phyloP scores from a whole-genome alignment of 208 protist genomes.

The Leishmania arabica region DNA sequence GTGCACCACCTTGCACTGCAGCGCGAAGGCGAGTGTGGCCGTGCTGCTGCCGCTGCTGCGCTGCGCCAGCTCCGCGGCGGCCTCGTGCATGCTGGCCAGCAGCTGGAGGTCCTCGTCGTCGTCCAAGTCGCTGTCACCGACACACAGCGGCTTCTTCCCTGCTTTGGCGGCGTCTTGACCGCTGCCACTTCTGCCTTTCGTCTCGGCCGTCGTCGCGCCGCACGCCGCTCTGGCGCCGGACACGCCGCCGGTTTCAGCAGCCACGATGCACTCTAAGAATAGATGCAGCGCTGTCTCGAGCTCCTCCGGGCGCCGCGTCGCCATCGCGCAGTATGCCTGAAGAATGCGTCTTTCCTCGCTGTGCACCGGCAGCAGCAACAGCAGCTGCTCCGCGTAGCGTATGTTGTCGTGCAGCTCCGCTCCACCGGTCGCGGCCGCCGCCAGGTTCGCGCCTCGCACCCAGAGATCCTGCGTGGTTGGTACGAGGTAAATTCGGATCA shows the following conservation, averaged over 20 bases:
- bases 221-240: not conserved
- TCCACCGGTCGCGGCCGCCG: conserved; percentile 17
- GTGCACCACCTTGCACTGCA: conserved; percentile 46
- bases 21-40: conserved; percentile 41
- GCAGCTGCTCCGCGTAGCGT: conserved; percentile 77
- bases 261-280: conserved; percentile 51
- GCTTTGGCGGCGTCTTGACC: not conserved
- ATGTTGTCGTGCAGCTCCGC: conserved; percentile 80
- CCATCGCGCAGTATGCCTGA: conserved; percentile 77
- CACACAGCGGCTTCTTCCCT: not conserved
- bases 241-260: conserved; percentile 21
- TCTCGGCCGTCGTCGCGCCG: not conserved
- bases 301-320: conserved; percentile 50
- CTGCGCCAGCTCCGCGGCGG: conserved; percentile 17
- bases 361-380: conserved; percentile 71
- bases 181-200: not conserved
- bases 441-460: conserved; percentile 39
- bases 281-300: conserved; percentile 81
- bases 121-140: conserved; percentile 19
- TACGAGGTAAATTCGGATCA: conserved; percentile 96
- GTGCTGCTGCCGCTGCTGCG: conserved; percentile 17
- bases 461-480: conserved; percentile 80
- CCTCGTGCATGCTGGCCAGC: conserved; percentile 38
- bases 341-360: conserved; percentile 70
- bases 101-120: conserved; percentile 60